Percentiles rank a stretch among this genome's conserved stretches.
Evolutionary conservation across 495 filamentous ascomycete genomes (phyloP).

Genomic region (Cladorrhinum samala): DNA sequence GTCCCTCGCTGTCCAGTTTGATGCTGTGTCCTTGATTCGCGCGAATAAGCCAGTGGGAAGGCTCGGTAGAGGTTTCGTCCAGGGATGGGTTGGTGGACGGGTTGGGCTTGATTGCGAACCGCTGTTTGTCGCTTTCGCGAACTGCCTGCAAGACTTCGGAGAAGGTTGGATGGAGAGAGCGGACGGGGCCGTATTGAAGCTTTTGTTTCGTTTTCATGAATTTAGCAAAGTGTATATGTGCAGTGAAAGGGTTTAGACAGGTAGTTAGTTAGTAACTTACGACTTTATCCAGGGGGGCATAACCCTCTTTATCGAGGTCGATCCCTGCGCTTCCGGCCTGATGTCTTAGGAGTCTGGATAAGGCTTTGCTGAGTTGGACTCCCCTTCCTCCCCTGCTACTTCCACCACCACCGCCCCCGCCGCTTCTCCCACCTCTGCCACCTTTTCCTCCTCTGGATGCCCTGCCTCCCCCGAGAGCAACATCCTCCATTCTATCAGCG

Average conservation of each 20-base stretch:
- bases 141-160: conserved; percentile 68
- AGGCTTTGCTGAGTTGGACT: conserved; percentile 68
- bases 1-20: conserved; percentile 57
- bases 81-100: conserved; percentile 29
- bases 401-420: conserved; percentile 22
- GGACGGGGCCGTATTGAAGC: conserved; percentile 65
- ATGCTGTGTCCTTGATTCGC: conserved; percentile 89
- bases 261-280: conserved; percentile 49
- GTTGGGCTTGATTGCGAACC: conserved; percentile 60
- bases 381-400: conserved; percentile 42
- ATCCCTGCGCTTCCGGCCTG: conserved; percentile 75
- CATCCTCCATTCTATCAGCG: background rate
- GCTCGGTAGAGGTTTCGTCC: conserved; percentile 36
- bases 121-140: conserved; percentile 76
- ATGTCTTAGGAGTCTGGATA: conserved; percentile 76
- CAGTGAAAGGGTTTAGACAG: no score
- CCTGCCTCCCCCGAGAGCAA: background rate
- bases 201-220: no score
- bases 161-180: conserved; percentile 63
- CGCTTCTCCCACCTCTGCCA: background rate
- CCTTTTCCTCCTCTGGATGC: background rate
- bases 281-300: conserved; percentile 67
- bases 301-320: conserved; percentile 70
- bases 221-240: no score
- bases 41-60: conserved; percentile 76